phyloP scores from a whole-genome alignment of 2,329 filamentous ascomycete genomes.

The Plectosphaerella sp. region DNA sequence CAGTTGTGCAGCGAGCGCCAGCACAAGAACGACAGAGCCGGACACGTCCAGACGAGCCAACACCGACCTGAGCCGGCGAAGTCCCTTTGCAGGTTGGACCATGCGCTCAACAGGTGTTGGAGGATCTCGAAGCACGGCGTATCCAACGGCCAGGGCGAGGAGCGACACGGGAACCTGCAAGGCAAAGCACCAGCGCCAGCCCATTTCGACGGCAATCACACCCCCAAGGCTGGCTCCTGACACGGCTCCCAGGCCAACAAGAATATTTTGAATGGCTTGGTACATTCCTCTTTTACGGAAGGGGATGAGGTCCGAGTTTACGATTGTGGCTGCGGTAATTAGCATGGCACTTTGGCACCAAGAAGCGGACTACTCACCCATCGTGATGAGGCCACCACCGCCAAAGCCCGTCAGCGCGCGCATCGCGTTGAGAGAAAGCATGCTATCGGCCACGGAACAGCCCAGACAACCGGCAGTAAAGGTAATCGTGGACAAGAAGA shows the following conservation, averaged over 20 bases:
- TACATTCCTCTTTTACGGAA: slow-evolving; percentile 54
- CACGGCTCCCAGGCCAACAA: slow-evolving; percentile 59
- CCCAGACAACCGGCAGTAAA: slow-evolving; percentile 62
- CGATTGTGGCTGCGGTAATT: slow-evolving; percentile 33
- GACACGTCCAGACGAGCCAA: slow-evolving; percentile 55
- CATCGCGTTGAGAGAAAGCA: slow-evolving; percentile 34
- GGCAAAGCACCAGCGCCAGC: slow-evolving; percentile 65
- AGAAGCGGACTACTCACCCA: slow-evolving; percentile 43
- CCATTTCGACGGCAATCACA: slow-evolving; percentile 57
- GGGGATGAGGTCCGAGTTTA: slow-evolving; percentile 61
- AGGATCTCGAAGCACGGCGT: slow-evolving; percentile 46
- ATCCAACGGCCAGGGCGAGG: slow-evolving; percentile 49
- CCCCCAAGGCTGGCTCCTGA: slow-evolving; percentile 62
- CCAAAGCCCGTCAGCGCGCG: not conserved
- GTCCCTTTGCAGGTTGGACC: slow-evolving; percentile 1
- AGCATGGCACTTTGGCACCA: not conserved
- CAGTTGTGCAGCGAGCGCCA: slow-evolving; percentile 54
- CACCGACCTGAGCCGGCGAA: slow-evolving; percentile 23
- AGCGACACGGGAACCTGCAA: slow-evolving; percentile 57
- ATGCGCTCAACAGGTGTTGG: not conserved
- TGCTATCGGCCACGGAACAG: slow-evolving; percentile 55
- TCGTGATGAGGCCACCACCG: slow-evolving; percentile 47
- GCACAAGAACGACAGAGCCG: slow-evolving; percentile 52
- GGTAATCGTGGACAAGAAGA: slow-evolving; percentile 58
- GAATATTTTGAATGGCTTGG: slow-evolving; percentile 55